Conservation (phyloP, 73 alveolate genomes). For the Blepharisma japonicum region DNA sequence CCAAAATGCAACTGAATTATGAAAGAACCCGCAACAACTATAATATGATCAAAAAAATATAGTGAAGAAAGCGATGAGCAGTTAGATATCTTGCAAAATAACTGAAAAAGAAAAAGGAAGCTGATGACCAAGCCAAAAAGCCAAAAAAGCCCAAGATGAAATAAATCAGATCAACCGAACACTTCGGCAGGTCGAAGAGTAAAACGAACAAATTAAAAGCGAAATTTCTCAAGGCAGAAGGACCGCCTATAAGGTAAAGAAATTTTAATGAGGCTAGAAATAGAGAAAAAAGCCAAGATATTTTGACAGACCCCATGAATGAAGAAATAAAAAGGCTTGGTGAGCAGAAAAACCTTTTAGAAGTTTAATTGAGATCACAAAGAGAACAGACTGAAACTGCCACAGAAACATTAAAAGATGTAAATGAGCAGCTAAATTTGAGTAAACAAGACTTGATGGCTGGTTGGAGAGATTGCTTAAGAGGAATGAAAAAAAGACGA, state of each 20-base stretch:
- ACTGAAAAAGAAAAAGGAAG: slow-evolving; percentile 73
- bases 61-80: slow-evolving; percentile 78
- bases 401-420: slow-evolving; percentile 85
- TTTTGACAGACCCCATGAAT: slow-evolving; percentile 79
- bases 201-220: slow-evolving; percentile 91
- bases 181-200: slow-evolving; percentile 88
- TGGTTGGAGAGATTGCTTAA: slow-evolving; percentile 72
- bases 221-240: slow-evolving; percentile 88
- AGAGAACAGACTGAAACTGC: slow-evolving; percentile 88
- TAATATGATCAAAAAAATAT: slow-evolving; percentile 72
- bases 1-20: slow-evolving; percentile 77
- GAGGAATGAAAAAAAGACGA: slow-evolving; percentile 72
- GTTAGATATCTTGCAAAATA: slow-evolving; percentile 60
- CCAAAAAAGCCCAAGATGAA: slow-evolving; percentile 79
- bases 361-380: slow-evolving; percentile 69
- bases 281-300: slow-evolving; percentile 74
- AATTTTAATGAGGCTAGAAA: slow-evolving; percentile 82
- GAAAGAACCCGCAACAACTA: slow-evolving; percentile 82
- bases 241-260: slow-evolving; percentile 92
- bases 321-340: slow-evolving; percentile 79
- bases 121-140: slow-evolving; percentile 75
- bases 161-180: slow-evolving; percentile 80
- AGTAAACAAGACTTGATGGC: slow-evolving; percentile 74
- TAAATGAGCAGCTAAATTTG: slow-evolving; percentile 72
- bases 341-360: slow-evolving; percentile 70